A percentile compares a stretch with the other conserved stretches of the same genome.
Conservation (phyloP, 2,329 filamentous ascomycete species). For the Microsporum ferrugineum region DNA sequence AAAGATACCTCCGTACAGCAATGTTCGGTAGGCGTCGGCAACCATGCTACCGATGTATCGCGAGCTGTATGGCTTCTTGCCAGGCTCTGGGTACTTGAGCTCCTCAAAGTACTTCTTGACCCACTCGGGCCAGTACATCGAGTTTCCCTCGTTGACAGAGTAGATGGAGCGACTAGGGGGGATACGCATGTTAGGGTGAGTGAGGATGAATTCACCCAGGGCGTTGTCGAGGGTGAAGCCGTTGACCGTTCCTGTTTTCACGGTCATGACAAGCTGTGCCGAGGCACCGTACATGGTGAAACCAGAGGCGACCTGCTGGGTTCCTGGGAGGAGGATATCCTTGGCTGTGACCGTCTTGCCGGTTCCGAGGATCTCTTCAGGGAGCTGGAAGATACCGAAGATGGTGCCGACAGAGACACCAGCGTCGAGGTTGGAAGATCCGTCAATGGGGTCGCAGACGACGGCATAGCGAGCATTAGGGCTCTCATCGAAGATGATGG, state of each 20-base stretch:
- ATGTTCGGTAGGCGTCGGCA: slow-evolving; percentile 88
- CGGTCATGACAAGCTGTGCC: slow-evolving; percentile 90
- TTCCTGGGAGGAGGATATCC: slow-evolving; percentile 79
- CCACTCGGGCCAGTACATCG: slow-evolving; percentile 83
- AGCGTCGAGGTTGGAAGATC: slow-evolving; percentile 92
- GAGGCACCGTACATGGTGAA: slow-evolving; percentile 99
- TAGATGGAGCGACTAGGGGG: slow-evolving; percentile 77
- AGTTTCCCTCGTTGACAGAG: slow-evolving; percentile 98
- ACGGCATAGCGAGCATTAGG: slow-evolving; percentile 77
- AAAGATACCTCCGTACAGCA: slow-evolving; percentile 93
- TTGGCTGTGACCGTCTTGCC: slow-evolving; percentile 49
- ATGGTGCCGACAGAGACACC: slow-evolving; percentile 97
- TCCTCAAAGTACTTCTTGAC: slow-evolving; percentile 81
- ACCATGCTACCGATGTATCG: slow-evolving; percentile 98
- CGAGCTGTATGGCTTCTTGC: slow-evolving; percentile 77
- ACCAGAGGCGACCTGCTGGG: slow-evolving; percentile 83
- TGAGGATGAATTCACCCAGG: slow-evolving; percentile 96
- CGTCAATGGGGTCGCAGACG: slow-evolving; percentile 95
- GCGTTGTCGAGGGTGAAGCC: slow-evolving; percentile 96
- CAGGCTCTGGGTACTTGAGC: slow-evolving; percentile 64
- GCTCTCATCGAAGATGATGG: slow-evolving; percentile 71
- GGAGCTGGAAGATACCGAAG: slow-evolving; percentile 85
- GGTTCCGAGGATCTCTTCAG: slow-evolving; percentile 45
- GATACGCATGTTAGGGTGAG: slow-evolving; percentile 86
- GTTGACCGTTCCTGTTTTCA: slow-evolving; percentile 84